Percentiles rank a stretch among this genome's conserved stretches.
phyloP scores from a whole-genome alignment of 768 basidiomycete species.

The Calocera cornea region DNA sequence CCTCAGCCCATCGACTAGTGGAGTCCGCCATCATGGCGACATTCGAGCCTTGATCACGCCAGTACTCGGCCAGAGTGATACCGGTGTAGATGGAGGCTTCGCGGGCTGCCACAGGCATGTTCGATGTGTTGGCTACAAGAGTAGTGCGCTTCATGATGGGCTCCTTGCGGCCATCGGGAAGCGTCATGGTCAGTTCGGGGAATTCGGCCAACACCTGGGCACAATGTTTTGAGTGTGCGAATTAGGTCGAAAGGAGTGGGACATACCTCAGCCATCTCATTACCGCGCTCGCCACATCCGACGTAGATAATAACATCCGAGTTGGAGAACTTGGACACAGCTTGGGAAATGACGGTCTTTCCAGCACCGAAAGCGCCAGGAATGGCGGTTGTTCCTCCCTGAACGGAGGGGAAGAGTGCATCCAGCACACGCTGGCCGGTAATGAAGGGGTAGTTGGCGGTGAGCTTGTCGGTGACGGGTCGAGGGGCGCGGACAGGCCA shows the following conservation, averaged over 20 bases:
- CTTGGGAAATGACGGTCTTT: conserved; percentile 97
- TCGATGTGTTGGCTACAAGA: conserved; percentile 96
- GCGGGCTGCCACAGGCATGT: conserved; percentile 99
- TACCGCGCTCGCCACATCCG: conserved; percentile 96
- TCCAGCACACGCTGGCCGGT: conserved; percentile 97
- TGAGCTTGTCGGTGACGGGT: conserved; percentile 89
- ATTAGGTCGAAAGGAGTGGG: neutral
- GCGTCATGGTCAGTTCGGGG: conserved; percentile 86
- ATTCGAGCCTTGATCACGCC: conserved; percentile 96
- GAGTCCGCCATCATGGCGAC: conserved; percentile 99
- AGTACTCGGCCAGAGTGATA: conserved; percentile 97
- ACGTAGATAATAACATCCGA: conserved; percentile 99
- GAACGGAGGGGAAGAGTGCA: conserved; percentile 95
- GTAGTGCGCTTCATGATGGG: conserved; percentile 99
- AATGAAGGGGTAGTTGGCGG: conserved; percentile 77
- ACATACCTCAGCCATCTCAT: conserved; percentile 52
- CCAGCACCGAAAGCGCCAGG: conserved; percentile 98
- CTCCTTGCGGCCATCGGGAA: conserved; percentile 76
- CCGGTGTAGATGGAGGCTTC: conserved; percentile 99
- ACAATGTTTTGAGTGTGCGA: neutral
- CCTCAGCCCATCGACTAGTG: conserved; percentile 98
- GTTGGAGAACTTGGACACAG: conserved; percentile 96
- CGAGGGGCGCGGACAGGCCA: conserved; percentile 99
- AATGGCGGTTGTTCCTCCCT: conserved; percentile 93
- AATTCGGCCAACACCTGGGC: conserved; percentile 19